Conservation (phyloP, 495 filamentous ascomycete genomes). For the Poronia punctata region DNA sequence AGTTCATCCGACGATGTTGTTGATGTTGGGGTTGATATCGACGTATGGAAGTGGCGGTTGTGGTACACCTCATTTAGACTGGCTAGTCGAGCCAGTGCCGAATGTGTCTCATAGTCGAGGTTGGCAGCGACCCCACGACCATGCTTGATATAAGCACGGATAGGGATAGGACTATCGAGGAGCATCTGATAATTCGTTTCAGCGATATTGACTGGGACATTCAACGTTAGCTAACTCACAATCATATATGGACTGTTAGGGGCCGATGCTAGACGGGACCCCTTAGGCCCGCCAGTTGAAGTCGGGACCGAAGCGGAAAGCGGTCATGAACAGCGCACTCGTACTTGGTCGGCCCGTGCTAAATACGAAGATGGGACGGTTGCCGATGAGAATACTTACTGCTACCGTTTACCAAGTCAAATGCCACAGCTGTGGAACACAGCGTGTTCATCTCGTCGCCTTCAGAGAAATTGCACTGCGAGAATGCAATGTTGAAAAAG, state of each 20-base stretch:
- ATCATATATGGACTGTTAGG: no score
- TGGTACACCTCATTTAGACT: slow-evolving; percentile 16
- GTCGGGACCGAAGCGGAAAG: no score
- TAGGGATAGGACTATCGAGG: slow-evolving; percentile 20
- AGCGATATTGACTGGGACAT: slow-evolving; percentile 13
- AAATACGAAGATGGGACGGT: background rate
- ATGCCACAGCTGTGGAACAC: slow-evolving; percentile 15
- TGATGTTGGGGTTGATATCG: background rate
- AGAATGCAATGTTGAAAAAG: slow-evolving; percentile 24
- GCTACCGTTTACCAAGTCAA: slow-evolving; percentile 24
- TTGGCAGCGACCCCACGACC: slow-evolving; percentile 13
- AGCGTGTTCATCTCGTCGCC: slow-evolving; percentile 9
- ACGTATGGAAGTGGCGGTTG: background rate
- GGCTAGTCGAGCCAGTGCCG: slow-evolving; percentile 17
- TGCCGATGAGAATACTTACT: slow-evolving; percentile 7
- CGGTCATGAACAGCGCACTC: no score
- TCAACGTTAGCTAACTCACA: background rate
- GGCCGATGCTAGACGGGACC: no score
- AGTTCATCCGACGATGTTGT: slow-evolving; percentile 4
- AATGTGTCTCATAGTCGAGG: slow-evolving; percentile 14
- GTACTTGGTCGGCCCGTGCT: no score
- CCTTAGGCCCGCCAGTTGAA: no score
- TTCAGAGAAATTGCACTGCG: slow-evolving; percentile 11
- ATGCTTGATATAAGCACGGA: slow-evolving; percentile 15
- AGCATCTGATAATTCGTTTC: slow-evolving; percentile 19